Conservation (phyloP, 176 grass and related monocot species). For the Oryza coarctata region DNA sequence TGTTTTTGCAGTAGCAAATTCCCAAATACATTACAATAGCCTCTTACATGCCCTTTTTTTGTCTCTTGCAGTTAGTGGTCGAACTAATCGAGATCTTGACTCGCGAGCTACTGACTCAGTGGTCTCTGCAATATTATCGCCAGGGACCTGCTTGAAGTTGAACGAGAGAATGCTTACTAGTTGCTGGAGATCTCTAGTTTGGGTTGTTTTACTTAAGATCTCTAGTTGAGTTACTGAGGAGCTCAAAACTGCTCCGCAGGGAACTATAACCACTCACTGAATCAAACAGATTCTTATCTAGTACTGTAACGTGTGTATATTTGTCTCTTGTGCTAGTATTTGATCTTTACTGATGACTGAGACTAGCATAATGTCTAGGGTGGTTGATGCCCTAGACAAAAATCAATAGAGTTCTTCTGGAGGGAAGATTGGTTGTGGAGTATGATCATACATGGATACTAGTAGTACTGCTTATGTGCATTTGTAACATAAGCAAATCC, state of each 20-base stretch:
- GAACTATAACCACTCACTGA: slow-evolving; percentile 26
- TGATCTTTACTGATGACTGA: slow-evolving; percentile 26
- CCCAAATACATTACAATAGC: not conserved
- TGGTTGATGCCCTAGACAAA: slow-evolving; percentile 22
- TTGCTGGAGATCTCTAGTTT: slow-evolving; percentile 18
- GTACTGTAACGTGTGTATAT: slow-evolving; percentile 28
- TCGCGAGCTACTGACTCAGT: slow-evolving; percentile 47
- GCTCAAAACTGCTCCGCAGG: slow-evolving; percentile 17
- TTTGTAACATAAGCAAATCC: not conserved
- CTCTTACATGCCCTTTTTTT: not conserved
- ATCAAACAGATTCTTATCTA: slow-evolving; percentile 35
- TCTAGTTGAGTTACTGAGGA: slow-evolving; percentile 34
- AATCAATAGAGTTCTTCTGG: slow-evolving; percentile 33
- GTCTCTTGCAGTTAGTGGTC: slow-evolving; percentile 47
- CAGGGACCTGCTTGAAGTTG: slow-evolving; percentile 54
- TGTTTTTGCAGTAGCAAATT: not conserved
- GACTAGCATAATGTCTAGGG: slow-evolving; percentile 21
- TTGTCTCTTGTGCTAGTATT: slow-evolving; percentile 26
- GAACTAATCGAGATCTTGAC: slow-evolving; percentile 46
- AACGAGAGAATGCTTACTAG: slow-evolving; percentile 42
- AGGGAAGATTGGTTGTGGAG: not conserved
- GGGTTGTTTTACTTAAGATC: slow-evolving; percentile 2
- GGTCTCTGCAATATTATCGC: slow-evolving; percentile 80
- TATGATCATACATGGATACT: not conserved
- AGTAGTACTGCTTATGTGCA: not conserved